Percentiles rank a stretch among this genome's conserved stretches.
Evolutionary conservation across 495 filamentous ascomycete species (phyloP).

Genomic region (Platismatia glauca): DNA sequence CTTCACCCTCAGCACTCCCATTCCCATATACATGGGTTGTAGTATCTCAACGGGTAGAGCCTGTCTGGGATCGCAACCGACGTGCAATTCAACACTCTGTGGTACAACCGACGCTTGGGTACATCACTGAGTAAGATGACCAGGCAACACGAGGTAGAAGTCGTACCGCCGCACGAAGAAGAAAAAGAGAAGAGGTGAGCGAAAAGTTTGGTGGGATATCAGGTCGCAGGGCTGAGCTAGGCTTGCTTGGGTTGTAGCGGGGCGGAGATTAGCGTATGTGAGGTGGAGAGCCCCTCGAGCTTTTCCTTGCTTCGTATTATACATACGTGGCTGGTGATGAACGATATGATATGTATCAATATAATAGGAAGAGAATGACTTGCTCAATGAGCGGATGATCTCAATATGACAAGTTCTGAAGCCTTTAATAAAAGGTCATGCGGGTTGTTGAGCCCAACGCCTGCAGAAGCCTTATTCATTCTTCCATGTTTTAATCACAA

Average conservation of each 20-base stretch:
- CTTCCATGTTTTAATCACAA: neutral
- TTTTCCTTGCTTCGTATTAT: neutral
- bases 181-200: constrained; percentile 25
- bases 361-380: constrained; percentile 61
- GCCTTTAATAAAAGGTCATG: constrained; percentile 18
- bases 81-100: constrained; percentile 55
- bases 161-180: constrained; percentile 56
- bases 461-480: neutral
- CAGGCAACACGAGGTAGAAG: constrained; percentile 48
- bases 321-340: constrained; percentile 47
- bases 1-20: constrained; percentile 14
- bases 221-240: constrained; percentile 15
- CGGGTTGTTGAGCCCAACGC: neutral
- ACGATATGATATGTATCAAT: constrained; percentile 33
- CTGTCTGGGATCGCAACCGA: constrained; percentile 26
- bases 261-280: neutral
- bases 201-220: constrained; percentile 26
- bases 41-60: constrained; percentile 11
- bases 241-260: neutral
- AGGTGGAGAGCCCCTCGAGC: neutral
- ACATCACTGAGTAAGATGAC: constrained; percentile 40
- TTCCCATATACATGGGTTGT: neutral
- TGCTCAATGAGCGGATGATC: constrained; percentile 42
- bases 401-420: constrained; percentile 41
- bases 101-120: constrained; percentile 52